A percentile compares a stretch with the other conserved stretches of the same genome.
These are phyloP conservation scores for Ramaria sp. DNA, from an alignment of 768 basidiomycete genomes.

Conservation along the genomic window DNA sequence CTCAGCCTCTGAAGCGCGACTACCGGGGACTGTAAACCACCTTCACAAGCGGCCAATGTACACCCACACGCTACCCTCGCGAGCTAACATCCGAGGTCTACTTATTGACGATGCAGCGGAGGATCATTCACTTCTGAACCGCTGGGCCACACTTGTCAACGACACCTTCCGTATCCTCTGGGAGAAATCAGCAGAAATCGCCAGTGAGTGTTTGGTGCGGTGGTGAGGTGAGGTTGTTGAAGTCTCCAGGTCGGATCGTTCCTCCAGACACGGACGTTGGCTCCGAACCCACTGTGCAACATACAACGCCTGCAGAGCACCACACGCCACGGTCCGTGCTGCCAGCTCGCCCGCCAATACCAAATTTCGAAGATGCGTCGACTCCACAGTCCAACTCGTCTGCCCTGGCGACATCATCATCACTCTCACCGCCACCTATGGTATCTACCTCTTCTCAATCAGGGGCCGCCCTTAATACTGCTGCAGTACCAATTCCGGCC, in stretches of 20 bases:
- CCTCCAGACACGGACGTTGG: neutral
- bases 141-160: neutral
- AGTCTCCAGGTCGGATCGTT: neutral
- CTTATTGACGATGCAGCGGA: slow-evolving; percentile 3
- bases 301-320: neutral
- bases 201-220: neutral
- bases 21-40: slow-evolving; percentile 1
- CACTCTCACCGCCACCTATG: neutral
- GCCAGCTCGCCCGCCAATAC: neutral
- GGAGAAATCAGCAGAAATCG: neutral
- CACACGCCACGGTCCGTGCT: neutral
- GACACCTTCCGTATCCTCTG: slow-evolving; percentile 4
- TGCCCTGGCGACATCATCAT: neutral
- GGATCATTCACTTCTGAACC: slow-evolving; percentile 4
- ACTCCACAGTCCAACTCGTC: neutral
- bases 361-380: neutral
- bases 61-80: slow-evolving; percentile 3
- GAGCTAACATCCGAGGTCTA: neutral
- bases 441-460: neutral
- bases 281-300: neutral
- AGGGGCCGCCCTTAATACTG: neutral
- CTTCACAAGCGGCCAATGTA: slow-evolving; percentile 7
- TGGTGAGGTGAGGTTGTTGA: neutral
- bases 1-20: slow-evolving; percentile 4
- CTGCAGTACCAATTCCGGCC: neutral